These are phyloP conservation scores for Vaccinium myrtillus DNA, from an alignment of 148 eudicot genomes.

Conservation along the genomic window DNA sequence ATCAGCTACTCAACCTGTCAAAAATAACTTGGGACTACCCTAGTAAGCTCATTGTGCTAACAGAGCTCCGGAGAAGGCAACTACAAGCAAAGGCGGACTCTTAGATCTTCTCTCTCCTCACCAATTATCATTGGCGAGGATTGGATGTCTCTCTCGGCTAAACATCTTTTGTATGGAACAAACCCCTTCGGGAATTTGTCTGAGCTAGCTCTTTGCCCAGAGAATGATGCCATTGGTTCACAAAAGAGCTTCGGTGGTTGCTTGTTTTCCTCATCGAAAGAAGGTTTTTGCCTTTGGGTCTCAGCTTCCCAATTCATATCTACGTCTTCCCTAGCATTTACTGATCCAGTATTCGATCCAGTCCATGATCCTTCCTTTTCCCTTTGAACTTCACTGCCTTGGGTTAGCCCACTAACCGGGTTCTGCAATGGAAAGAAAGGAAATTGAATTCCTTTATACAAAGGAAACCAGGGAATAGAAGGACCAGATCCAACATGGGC, in stretches of 20 bases:
- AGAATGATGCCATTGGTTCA: neutral
- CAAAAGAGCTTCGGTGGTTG: neutral
- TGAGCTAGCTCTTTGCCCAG: slow-evolving; percentile 21
- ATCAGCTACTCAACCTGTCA: slow-evolving; percentile 11
- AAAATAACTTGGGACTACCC: neutral
- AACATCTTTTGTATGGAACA: slow-evolving; percentile 84
- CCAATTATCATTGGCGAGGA: slow-evolving; percentile 23
- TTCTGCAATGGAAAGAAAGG: slow-evolving; percentile 23
- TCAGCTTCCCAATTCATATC: slow-evolving; percentile 35
- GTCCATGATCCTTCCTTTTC: slow-evolving; percentile 50
- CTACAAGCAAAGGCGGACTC: slow-evolving; percentile 75
- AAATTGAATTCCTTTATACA: slow-evolving; percentile 33
- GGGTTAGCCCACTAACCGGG: slow-evolving; percentile 21
- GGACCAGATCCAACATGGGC: slow-evolving; percentile 23
- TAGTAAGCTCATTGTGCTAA: neutral
- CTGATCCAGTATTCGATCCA: slow-evolving; percentile 39
- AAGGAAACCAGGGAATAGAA: slow-evolving; percentile 41
- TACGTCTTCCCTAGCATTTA: slow-evolving; percentile 22
- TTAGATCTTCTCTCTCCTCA: slow-evolving; percentile 48
- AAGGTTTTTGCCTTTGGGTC: slow-evolving; percentile 23
- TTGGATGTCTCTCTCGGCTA: slow-evolving; percentile 38
- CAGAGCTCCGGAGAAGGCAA: neutral
- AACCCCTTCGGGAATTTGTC: slow-evolving; percentile 49
- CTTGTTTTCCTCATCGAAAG: slow-evolving; percentile 21
- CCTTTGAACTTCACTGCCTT: slow-evolving; percentile 29